Evolutionary conservation across 1,139 yeast genomes (phyloP), one percentile per base, ranked within the genome.

Genomic region (Kodamaea alishanica): DNA sequence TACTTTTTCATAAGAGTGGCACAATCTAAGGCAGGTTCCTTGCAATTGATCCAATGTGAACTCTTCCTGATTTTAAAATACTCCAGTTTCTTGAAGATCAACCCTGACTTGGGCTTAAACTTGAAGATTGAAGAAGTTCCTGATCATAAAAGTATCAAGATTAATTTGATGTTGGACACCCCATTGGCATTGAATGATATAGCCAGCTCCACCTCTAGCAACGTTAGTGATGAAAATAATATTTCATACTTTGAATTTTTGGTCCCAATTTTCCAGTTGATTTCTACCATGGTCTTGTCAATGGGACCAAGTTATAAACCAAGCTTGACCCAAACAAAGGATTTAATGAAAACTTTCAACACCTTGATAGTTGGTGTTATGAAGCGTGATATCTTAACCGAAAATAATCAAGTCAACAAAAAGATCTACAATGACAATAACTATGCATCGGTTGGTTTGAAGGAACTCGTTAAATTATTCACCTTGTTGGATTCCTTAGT

Each of bases 31-130:
- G 56, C 60, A 6, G 97, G 98, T 2, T 88, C 97, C 0, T 76
- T 79, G 41, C 83, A 82, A 42, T 65, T 90, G 42, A 64, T 88
- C 24, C 90, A 87, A 53, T 76, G 84, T 54, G 95, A 85, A 38
- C 60, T 84, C 8, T 83, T 88, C 57, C 72, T 79, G 25, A 70
- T 79, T 1, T 69, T 89, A 40, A 75, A 70, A 43, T 69, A 75
- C 24, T 77, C 85, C 34, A 64, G 66, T 26, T 76, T 87, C 49
- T 63, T 88, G 38, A 59, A 69, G 32, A 70, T 83, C 34, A 96
- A 89, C 56, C 92, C 95, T 0, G 96, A 88, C 54, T 66, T 87
- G 34, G 96, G 95, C 0, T 60, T 85, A 36, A 77, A 73, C 36
- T 56, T 70, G 38, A 54, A 50, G 24, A 53, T 69, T 30, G 60